phyloP scores from a whole-genome alignment of 2,329 filamentous ascomycete species.

The Fusarium devonianum region DNA sequence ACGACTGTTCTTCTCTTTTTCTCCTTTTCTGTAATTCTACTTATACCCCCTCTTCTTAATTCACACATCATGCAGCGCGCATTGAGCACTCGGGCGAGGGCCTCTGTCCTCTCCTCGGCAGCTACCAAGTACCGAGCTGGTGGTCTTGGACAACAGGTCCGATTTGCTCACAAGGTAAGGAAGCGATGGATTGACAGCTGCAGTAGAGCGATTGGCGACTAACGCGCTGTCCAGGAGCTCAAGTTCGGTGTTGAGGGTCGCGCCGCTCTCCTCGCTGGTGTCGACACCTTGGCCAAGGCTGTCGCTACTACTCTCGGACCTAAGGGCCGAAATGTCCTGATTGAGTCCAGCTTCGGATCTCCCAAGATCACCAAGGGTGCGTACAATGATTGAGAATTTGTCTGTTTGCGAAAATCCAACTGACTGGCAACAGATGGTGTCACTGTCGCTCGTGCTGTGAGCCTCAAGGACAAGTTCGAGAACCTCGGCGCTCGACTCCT shows the following conservation, averaged over 20 bases:
- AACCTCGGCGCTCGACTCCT: slow-evolving; percentile 97
- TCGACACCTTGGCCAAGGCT: slow-evolving; percentile 95
- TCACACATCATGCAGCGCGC: slow-evolving; percentile 88
- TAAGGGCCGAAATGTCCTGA: slow-evolving; percentile 97
- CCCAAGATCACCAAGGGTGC: slow-evolving; percentile 99
- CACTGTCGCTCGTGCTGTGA: slow-evolving; percentile 87
- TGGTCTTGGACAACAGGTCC: slow-evolving; percentile 82
- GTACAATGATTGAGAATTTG: slow-evolving; percentile 33
- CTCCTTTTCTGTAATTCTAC: slow-evolving; percentile 42
- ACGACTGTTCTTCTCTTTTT: slow-evolving; percentile 38
- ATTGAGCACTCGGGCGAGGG: slow-evolving; percentile 80
- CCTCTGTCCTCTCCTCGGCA: slow-evolving; percentile 78
- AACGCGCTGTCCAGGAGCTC: slow-evolving; percentile 72
- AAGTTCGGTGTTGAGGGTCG: slow-evolving; percentile 97
- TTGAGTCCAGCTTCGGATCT: slow-evolving; percentile 97
- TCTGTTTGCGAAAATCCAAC: slow-evolving; percentile 3
- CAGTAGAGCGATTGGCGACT: slow-evolving; percentile 31
- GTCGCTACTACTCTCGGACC: slow-evolving; percentile 96
- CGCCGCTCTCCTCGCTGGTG: slow-evolving; percentile 87
- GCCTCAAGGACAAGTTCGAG: slow-evolving; percentile 98
- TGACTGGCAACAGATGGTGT: slow-evolving; percentile 72
- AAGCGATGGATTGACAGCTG: slow-evolving; percentile 18
- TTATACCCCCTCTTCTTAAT: slow-evolving; percentile 45
- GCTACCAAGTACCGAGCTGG: slow-evolving; percentile 69
- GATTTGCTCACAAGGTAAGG: slow-evolving; percentile 95